Evolutionary conservation across 2,329 filamentous ascomycete species (phyloP).

Genomic region (Pseudofabraea citricarpa): DNA sequence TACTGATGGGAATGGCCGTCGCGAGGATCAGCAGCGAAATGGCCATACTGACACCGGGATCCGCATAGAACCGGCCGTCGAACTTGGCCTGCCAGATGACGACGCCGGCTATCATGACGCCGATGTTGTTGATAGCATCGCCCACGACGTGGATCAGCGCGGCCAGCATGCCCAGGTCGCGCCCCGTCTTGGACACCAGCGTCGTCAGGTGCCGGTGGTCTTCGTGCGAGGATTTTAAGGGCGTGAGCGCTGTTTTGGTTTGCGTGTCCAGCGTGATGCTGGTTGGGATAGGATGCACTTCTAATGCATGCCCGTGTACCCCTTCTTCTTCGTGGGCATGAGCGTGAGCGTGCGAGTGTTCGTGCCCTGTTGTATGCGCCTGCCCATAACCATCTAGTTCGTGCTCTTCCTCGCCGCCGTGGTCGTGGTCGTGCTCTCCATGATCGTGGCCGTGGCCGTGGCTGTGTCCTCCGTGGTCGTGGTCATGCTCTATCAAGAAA

Average conservation of each 20-base stretch:
- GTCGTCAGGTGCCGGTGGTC: slow-evolving; percentile 41
- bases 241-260: slow-evolving; percentile 5
- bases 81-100: slow-evolving; percentile 63
- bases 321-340: neutral
- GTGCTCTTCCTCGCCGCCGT: slow-evolving; percentile 8
- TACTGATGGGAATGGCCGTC: slow-evolving; percentile 53
- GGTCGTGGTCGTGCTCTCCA: slow-evolving; percentile 20
- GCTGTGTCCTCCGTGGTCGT: slow-evolving; percentile 24
- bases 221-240: slow-evolving; percentile 31
- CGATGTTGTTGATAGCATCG: slow-evolving; percentile 72
- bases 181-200: slow-evolving; percentile 29
- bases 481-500: slow-evolving; percentile 24
- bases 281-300: too few relatives aligned
- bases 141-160: slow-evolving; percentile 67
- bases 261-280: neutral
- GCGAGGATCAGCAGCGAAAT: slow-evolving; percentile 70
- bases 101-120: slow-evolving; percentile 65
- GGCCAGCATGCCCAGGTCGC: slow-evolving; percentile 67
- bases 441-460: slow-evolving; percentile 11
- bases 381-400: neutral
- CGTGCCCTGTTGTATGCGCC: neutral
- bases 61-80: slow-evolving; percentile 61
- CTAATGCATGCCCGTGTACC: slow-evolving; percentile 4
- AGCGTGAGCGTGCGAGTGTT: neutral
- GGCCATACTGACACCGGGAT: slow-evolving; percentile 63